Evolutionary conservation across 2,329 filamentous ascomycete species (phyloP).

Genomic region (Hymenoscyphus occultus): DNA sequence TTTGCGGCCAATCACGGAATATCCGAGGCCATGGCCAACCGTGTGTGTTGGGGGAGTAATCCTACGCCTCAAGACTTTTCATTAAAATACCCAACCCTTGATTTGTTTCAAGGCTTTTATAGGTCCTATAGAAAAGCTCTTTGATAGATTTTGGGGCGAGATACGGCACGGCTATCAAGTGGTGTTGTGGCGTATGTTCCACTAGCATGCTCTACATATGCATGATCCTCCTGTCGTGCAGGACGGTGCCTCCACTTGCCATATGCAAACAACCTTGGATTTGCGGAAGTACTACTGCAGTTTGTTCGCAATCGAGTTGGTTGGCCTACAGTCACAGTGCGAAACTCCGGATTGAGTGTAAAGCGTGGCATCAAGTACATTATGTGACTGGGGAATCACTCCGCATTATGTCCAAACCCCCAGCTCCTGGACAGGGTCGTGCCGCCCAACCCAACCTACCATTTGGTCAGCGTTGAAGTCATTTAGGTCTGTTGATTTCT

Average conservation of each 20-base stretch:
- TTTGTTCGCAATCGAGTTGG: background rate
- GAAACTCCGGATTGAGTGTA: background rate
- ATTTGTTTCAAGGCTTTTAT: background rate
- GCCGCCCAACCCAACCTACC: background rate
- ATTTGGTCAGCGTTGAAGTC: background rate
- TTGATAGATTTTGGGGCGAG: background rate
- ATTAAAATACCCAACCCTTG: background rate
- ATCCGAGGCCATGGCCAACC: background rate
- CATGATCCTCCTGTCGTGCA: constrained; percentile 2
- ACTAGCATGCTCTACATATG: background rate
- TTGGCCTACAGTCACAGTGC: background rate
- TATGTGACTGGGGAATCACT: background rate
- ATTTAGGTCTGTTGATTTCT: background rate
- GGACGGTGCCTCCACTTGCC: background rate
- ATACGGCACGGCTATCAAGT: background rate
- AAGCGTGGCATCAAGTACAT: background rate
- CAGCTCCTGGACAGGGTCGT: background rate
- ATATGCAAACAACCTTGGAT: background rate
- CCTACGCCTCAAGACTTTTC: background rate
- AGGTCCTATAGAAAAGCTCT: background rate
- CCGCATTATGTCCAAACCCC: background rate
- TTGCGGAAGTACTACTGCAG: background rate
- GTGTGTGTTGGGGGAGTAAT: background rate
- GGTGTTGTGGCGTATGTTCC: background rate
- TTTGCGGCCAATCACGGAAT: background rate